Evolutionary conservation across 345 rosid genomes (phyloP).

Genomic region (Firmiana major): DNA sequence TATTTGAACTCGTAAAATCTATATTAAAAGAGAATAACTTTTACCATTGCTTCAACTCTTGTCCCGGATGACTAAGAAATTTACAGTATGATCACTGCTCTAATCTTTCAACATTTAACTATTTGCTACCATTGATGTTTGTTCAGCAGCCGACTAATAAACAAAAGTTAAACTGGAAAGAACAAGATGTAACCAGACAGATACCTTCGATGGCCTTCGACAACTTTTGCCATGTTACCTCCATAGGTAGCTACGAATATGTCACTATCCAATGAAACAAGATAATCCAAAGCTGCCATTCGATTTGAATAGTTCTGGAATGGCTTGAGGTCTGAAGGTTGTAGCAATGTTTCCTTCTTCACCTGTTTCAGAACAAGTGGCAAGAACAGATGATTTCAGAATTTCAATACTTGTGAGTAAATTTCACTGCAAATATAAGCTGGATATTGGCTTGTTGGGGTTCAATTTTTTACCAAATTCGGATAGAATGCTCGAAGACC

Average conservation of each 20-base stretch:
- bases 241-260: conserved; percentile 80
- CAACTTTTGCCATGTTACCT: conserved; percentile 93
- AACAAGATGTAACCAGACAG: background rate
- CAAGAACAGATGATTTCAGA: background rate
- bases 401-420: too few species aligned
- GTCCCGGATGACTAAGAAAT: too few species aligned
- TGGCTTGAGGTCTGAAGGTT: conserved; percentile 55
- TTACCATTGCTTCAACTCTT: too few species aligned
- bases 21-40: too few species aligned
- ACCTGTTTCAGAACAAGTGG: conserved; percentile 40
- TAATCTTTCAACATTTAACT: too few species aligned
- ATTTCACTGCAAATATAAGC: conserved; percentile 1
- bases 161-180: background rate
- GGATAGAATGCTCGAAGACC: conserved; percentile 56
- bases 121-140: too few species aligned
- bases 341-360: conserved; percentile 76
- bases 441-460: background rate
- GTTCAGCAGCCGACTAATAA: too few species aligned
- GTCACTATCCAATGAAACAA: conserved; percentile 84
- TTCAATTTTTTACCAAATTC: conserved; percentile 47
- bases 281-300: conserved; percentile 91
- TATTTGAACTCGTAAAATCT: too few species aligned
- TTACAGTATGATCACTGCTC: too few species aligned
- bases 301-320: conserved; percentile 81
- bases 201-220: conserved; percentile 96